Evolutionary conservation across 345 rosid genomes (phyloP).

Genomic region (Salix dunnii): DNA sequence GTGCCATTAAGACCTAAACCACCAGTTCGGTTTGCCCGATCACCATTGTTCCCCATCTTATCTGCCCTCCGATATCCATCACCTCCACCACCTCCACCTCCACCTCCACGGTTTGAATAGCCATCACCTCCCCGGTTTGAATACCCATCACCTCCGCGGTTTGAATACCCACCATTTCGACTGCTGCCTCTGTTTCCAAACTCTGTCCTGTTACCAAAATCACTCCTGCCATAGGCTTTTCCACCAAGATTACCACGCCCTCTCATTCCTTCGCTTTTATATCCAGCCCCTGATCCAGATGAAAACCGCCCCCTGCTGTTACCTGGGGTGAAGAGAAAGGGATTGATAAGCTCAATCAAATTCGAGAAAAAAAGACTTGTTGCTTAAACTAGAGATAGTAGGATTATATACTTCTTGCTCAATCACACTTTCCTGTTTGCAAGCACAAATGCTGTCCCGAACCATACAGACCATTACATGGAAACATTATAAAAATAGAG

Average conservation of each 20-base stretch:
- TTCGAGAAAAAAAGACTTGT: neutral
- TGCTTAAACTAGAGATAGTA: neutral
- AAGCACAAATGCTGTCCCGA: no score
- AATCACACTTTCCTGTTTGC: no score
- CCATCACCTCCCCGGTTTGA: conserved; percentile 39
- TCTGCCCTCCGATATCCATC: conserved; percentile 46
- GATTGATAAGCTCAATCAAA: neutral
- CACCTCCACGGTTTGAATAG: conserved; percentile 10
- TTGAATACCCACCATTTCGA: conserved; percentile 65
- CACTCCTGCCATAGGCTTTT: conserved; percentile 58
- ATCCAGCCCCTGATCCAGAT: conserved; percentile 54
- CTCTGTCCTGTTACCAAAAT: conserved; percentile 50
- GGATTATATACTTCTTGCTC: no score
- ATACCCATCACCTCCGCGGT: conserved; percentile 51
- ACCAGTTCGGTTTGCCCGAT: conserved; percentile 47
- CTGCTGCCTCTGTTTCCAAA: conserved; percentile 58
- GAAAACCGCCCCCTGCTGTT: conserved; percentile 58
- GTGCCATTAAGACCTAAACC: conserved; percentile 32
- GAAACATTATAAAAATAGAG: no score
- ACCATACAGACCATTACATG: no score
- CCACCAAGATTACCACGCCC: conserved; percentile 72
- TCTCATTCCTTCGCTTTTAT: conserved; percentile 69
- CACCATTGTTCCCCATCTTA: conserved; percentile 34
- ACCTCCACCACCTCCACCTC: conserved; percentile 17
- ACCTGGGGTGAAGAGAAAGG: conserved; percentile 39